Evolutionary conservation across 2,329 filamentous ascomycete species (phyloP).

Genomic region (Aspergillus oerlinghausenensis): DNA sequence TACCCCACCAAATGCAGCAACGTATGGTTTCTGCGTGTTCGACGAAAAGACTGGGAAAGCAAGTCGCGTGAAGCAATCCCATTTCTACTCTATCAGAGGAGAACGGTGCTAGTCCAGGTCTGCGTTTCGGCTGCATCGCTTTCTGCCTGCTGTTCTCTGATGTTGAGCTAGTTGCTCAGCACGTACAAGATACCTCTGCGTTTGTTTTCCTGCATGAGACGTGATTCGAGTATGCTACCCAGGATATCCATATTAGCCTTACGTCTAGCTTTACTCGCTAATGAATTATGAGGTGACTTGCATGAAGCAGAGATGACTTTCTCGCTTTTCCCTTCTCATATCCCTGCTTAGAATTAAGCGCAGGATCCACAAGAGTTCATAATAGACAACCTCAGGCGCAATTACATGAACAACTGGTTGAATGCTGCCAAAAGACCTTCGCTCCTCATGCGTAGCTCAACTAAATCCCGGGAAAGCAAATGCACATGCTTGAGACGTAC

Average conservation of each 20-base stretch:
- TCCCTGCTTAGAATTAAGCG: background rate
- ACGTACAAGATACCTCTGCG: background rate
- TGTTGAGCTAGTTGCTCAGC: background rate
- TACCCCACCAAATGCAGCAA: conserved; percentile 83
- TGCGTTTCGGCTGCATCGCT: background rate
- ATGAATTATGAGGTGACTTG: background rate
- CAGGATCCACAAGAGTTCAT: background rate
- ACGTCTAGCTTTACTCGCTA: background rate
- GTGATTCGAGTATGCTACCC: background rate
- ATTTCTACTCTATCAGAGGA: conserved; percentile 64
- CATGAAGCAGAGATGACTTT: background rate
- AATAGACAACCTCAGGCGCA: background rate
- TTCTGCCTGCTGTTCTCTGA: background rate
- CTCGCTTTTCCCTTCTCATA: background rate
- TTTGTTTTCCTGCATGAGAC: background rate
- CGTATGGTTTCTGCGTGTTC: conserved; percentile 76
- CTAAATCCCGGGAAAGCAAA: background rate
- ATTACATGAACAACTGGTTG: background rate
- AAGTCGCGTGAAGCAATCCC: conserved; percentile 65
- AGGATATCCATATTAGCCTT: background rate
- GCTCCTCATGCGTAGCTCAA: background rate
- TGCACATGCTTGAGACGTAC: background rate
- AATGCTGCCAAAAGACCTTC: background rate
- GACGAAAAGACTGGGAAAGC: conserved; percentile 69
- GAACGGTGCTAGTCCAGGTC: conserved; percentile 20